Evolutionary conservation across 2,329 filamentous ascomycete genomes (phyloP), one percentile per base, ranked within the genome.

Genomic region (Penicillium brevicompactum): DNA sequence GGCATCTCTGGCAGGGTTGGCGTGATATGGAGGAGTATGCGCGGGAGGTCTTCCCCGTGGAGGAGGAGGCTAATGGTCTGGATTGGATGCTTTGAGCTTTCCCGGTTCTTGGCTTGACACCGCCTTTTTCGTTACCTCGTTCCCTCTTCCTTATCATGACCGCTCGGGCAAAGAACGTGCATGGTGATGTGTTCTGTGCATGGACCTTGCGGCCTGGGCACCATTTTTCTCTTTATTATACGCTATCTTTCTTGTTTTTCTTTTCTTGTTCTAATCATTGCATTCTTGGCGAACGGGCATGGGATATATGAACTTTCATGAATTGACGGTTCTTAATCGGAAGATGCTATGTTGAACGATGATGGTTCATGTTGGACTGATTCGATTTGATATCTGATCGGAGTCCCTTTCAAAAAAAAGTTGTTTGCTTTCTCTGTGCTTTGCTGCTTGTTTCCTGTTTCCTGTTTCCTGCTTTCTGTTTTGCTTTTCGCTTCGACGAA

Each of bases 11-110:
- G 94, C 91, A 96, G 70, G 94, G 92, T 4, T 91, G 91, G 63
- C 83, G 94, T 51, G 90, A 91, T 30, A 83, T 97, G 64, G 92
- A 97, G 70, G 94, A 97, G 74, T 99, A 97, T 72, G 93, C 93
- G 1, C 83, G 90, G 46, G 94, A 97, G 72, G 92, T 95, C 27
- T 97, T 97, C 67, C 91, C 91, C 0, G 83, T 97, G 11, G 94
- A 99, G 74, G 94, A 99, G 76, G 89, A 92, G 65, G 91, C 92
- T 31, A 97, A 97, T 71, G 93, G 93, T 5, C 78, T 94, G 68
- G 91, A 89, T 14, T 99, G 94, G 94, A 97, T 97, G 93, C 61
- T 76, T 49, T 77, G 56, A 59, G 24, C 14, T 6, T 30, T 6
- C 34, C 24, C 24, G 5, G 31, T 16, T 18, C 16, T 51, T 21